phyloP scores from a whole-genome alignment of 108 stramenopile species.

The Parietichytrium sp. region DNA sequence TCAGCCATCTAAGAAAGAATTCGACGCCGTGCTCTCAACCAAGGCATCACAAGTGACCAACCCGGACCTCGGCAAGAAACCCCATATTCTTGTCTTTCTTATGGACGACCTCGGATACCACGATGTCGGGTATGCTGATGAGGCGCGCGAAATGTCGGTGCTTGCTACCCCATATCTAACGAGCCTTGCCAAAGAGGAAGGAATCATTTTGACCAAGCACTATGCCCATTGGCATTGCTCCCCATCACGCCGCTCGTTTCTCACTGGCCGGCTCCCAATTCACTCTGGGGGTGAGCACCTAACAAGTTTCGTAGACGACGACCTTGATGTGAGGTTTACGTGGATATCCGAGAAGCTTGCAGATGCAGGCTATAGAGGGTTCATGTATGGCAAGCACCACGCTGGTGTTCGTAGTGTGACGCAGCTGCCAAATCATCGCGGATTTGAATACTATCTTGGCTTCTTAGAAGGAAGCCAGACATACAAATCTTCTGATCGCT shows the following conservation, averaged over 20 bases:
- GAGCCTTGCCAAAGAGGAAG: not conserved
- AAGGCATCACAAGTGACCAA: too few relatives aligned
- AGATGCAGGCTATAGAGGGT: not conserved
- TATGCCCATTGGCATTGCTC: slow-evolving; percentile 29
- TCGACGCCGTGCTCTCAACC: too few relatives aligned
- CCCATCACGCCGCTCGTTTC: not conserved
- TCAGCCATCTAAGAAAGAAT: too few relatives aligned
- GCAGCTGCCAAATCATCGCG: not conserved
- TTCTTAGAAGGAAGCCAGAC: slow-evolving; percentile 20
- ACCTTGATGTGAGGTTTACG: slow-evolving; percentile 22
- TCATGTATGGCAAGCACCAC: slow-evolving; percentile 30
- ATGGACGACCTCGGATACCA: slow-evolving; percentile 23
- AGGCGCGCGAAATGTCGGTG: not conserved
- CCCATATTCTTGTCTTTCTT: slow-evolving; percentile 23
- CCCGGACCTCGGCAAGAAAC: not conserved
- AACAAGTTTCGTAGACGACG: slow-evolving; percentile 28
- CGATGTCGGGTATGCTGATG: not conserved
- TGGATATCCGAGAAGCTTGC: slow-evolving; percentile 22
- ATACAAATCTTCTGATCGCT: not conserved
- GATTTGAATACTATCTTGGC: not conserved
- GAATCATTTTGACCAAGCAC: slow-evolving; percentile 5
- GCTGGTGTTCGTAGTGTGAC: not conserved
- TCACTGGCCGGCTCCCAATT: not conserved
- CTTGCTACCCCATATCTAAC: not conserved
- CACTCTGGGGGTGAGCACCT: slow-evolving; percentile 17